These are phyloP conservation scores for Nothophytophthora sp. DNA, from an alignment of 352 stramenopile species.

Conservation along the genomic window DNA sequence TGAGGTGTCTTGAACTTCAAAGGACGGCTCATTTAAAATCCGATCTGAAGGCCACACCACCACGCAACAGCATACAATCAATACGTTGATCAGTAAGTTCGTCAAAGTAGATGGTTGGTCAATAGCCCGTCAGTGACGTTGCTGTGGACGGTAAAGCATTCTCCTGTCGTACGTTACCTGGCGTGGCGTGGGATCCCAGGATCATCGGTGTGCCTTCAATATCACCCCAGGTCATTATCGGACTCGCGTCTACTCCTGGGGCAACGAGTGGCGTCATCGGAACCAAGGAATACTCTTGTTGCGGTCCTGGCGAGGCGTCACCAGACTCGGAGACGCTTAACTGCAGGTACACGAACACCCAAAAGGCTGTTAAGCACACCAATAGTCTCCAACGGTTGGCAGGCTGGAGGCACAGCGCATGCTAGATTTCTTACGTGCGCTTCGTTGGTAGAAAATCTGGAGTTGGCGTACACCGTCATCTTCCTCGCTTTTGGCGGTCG, in stretches of 20 bases:
- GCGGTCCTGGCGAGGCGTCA: conserved; percentile 1
- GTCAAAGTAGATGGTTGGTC: neutral
- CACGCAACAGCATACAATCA: conserved; percentile 2
- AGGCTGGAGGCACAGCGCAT: too few species aligned
- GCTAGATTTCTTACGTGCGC: conserved; percentile 27
- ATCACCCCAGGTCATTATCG: conserved; percentile 85
- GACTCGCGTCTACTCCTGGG: conserved; percentile 69
- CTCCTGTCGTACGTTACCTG: conserved; percentile 34
- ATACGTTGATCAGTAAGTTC: neutral
- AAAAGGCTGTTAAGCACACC: too few species aligned
- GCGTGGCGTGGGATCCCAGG: conserved; percentile 34
- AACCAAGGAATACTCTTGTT: conserved; percentile 51
- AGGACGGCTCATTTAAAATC: conserved; percentile 44
- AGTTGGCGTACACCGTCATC: conserved; percentile 76
- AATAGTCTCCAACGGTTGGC: too few species aligned
- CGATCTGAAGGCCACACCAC: conserved; percentile 19
- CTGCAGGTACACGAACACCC: neutral
- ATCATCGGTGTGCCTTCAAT: conserved; percentile 82
- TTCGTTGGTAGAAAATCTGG: conserved; percentile 46
- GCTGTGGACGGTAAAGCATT: too few species aligned
- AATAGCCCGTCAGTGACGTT: too few species aligned
- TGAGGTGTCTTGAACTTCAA: conserved; percentile 69
- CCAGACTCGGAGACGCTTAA: neutral
- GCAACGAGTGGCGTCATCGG: conserved; percentile 81
- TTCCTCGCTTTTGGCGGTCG: conserved; percentile 33